Conservation (phyloP, 371 early-diverging fungal species). For the Mucor saturninus region DNA sequence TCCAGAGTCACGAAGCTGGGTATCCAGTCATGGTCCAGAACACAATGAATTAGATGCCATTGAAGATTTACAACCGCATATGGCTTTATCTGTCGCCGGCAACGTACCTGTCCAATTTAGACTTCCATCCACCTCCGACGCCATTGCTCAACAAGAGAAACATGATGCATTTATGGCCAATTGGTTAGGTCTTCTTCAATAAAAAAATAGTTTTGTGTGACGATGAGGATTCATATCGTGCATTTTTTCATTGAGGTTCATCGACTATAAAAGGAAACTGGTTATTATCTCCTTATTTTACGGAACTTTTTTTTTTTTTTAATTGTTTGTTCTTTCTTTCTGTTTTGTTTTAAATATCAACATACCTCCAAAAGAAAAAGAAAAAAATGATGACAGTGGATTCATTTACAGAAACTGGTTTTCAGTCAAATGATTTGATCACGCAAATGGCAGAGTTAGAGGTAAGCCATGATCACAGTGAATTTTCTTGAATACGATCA, state of each 20-base stretch:
- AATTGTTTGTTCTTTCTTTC: constrained; percentile 5
- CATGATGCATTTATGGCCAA: constrained; percentile 30
- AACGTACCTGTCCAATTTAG: background rate
- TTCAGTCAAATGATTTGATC: constrained; percentile 22
- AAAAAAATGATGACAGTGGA: constrained; percentile 28
- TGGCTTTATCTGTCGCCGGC: background rate
- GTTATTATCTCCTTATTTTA: constrained; percentile 13
- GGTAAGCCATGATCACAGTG: constrained; percentile 6
- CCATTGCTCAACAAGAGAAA: constrained; percentile 34
- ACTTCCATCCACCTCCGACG: background rate
- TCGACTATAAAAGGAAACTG: constrained; percentile 9
- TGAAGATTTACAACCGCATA: constrained; percentile 18
- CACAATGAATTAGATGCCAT: constrained; percentile 22
- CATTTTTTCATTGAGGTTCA: too few relatives aligned
- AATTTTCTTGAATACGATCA: background rate
- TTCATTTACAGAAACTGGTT: constrained; percentile 5
- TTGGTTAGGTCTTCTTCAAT: constrained; percentile 20
- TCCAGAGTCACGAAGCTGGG: constrained; percentile 23
- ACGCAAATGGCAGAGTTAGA: constrained; percentile 34
- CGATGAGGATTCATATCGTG: too few relatives aligned
- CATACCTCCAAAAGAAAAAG: background rate
- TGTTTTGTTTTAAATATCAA: background rate
- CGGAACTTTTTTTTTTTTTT: constrained; percentile 8
- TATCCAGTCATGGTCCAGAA: constrained; percentile 23
- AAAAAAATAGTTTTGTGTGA: too few relatives aligned